Evolutionary conservation across 331 rosid species (phyloP), one percentile per base, ranked within the genome.

Genomic region (Spiraea crenata): DNA sequence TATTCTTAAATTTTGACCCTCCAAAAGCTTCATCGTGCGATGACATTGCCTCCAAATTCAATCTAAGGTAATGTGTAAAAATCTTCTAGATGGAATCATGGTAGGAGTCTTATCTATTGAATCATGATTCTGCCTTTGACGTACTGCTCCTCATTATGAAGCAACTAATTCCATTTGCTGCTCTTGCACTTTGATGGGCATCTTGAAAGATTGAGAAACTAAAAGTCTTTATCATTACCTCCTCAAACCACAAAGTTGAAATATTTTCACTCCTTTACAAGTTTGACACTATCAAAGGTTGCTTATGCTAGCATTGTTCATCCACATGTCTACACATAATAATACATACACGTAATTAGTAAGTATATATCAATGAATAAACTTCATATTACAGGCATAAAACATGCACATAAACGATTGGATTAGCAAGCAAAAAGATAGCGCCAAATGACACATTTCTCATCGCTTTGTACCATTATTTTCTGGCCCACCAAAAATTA

Each of bases 11-110:
- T 75, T 58, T 75, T 67, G 79, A 49, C 69, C 62, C 20, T 35
- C 20, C 13, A 40, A 11, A 76, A 68, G 63, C 38, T 56, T 70
- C 45, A 60, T 60, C 63, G 59, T n/a, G n/a, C 48, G 13, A 60
- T 57, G 62, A 40, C 48, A 15, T 20, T 61, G 19, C 17, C 46
- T 37, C 37, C 69, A 6, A 57, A 8, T 57, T 59, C 45, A 45
- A 58, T 75, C 46, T 68, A 67, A 76, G 74, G 70, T 67, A 67
- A 9, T 40, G 74, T 16, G 74, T 75, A 40, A 5, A 58, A 19
- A 50, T 75, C 74, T 75, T 75, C 74, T 57, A 66, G 63, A 68
- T 60, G 38, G n/a, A 68, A 50, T 58, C 9, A 31, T 17, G 49
- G 37, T 5, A 44, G 5, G 48, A 58, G 38, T 34, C 66, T 55